phyloP scores from a whole-genome alignment of 2,329 filamentous ascomycete genomes.

The Alternaria ethzedia region DNA sequence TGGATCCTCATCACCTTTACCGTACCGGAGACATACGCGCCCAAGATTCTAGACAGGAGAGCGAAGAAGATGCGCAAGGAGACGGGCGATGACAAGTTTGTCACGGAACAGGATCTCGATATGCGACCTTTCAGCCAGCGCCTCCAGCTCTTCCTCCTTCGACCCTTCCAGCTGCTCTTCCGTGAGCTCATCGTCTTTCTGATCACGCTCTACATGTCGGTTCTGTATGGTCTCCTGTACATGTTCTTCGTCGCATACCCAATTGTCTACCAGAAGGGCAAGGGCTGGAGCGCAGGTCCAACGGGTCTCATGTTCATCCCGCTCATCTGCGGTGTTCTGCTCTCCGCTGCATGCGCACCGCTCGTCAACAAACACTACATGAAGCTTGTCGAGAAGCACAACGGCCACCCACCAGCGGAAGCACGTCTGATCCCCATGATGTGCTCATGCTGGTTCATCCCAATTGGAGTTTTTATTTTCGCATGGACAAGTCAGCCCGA shows the following conservation, averaged over 20 bases:
- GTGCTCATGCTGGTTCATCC: conserved; percentile 64
- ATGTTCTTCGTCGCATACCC: conserved; percentile 68
- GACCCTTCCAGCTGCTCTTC: conserved; percentile 86
- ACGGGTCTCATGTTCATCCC: conserved; percentile 90
- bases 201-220: conserved; percentile 84
- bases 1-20: conserved; percentile 84
- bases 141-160: conserved; percentile 75
- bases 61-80: conserved; percentile 74
- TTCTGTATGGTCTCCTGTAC: conserved; percentile 76
- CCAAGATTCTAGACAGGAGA: conserved; percentile 73
- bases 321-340: conserved; percentile 75
- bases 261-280: conserved; percentile 76
- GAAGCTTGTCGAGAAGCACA: conserved; percentile 64
- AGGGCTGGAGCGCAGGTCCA: conserved; percentile 74
- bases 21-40: conserved; percentile 88
- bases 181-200: conserved; percentile 84
- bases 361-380: conserved; percentile 84
- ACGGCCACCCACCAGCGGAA: conserved; percentile 78
- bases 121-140: conserved; percentile 71
- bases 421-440: conserved; percentile 78
- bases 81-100: conserved; percentile 70
- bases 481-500: conserved; percentile 71
- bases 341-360: conserved; percentile 71
- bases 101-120: conserved; percentile 83
- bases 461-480: conserved; percentile 70